A percentile compares a stretch with the other conserved stretches of the same genome.
phyloP scores from a whole-genome alignment of 148 eudicot species.

The Heliamphora exappendiculata region DNA sequence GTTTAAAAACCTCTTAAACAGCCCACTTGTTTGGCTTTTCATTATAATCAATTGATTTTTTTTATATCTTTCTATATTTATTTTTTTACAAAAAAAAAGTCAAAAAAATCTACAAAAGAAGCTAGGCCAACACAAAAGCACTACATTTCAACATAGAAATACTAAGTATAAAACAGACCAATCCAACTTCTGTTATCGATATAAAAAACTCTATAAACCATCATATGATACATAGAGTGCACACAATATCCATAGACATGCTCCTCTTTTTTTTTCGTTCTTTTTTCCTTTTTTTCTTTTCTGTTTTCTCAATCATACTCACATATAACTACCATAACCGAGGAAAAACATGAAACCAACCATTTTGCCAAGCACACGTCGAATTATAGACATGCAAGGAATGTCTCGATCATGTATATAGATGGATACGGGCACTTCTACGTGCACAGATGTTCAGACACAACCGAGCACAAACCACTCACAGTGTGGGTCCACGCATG shows the following conservation, averaged over 20 bases:
- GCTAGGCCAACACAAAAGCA: neutral
- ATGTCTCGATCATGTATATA: neutral
- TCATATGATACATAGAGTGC: conserved; percentile 1
- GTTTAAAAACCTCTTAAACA: no score
- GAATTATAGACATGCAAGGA: neutral
- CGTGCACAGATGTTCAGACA: no score
- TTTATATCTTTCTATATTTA: no score
- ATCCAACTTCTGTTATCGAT: conserved; percentile 1
- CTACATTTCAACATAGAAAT: neutral
- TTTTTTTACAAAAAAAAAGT: no score
- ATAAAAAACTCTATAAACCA: conserved; percentile 8
- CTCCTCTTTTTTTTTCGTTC: no score
- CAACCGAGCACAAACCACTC: no score
- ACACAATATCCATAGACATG: neutral
- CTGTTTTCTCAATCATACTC: neutral
- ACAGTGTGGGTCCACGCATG: no score
- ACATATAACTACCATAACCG: neutral
- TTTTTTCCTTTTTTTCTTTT: neutral
- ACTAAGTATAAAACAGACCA: neutral
- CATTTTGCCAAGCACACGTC: neutral
- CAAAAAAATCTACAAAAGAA: no score
- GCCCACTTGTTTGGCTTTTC: no score
- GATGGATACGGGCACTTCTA: neutral
- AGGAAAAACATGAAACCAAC: conserved; percentile 1
- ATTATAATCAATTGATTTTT: no score